Percentiles rank a stretch among this genome's conserved stretches.
Conservation (phyloP, 2,329 filamentous ascomycete genomes). For the Aureobasidium sp. region DNA sequence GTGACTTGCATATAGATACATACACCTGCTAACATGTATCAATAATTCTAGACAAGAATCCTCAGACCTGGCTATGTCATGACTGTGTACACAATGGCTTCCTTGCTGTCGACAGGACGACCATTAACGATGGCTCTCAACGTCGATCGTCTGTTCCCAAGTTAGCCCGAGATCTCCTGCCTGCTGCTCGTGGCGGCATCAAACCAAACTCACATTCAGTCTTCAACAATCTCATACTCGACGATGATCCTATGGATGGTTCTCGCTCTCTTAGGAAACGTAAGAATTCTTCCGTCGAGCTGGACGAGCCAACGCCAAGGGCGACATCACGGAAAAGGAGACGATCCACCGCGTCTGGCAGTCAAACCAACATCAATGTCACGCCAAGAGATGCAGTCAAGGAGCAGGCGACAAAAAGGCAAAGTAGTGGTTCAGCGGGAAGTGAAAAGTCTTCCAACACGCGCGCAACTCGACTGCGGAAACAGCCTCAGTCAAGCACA, state of each 20-base stretch:
- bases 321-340: conserved; percentile 33
- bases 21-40: conserved; percentile 15
- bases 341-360: conserved; percentile 27
- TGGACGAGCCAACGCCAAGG: conserved; percentile 35
- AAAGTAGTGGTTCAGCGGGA: conserved; percentile 17
- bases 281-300: conserved; percentile 67
- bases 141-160: conserved; percentile 56
- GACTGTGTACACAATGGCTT: conserved; percentile 46
- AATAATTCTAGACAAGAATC: conserved; percentile 34
- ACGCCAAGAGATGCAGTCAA: conserved; percentile 15
- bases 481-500: conserved; percentile 43
- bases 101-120: conserved; percentile 35
- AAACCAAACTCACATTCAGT: conserved; percentile 67
- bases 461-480: conserved; percentile 40
- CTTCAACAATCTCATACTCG: conserved; percentile 63
- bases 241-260: conserved; percentile 66
- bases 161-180: conserved; percentile 59
- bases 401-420: conserved; percentile 9
- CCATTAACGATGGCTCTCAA: conserved; percentile 33
- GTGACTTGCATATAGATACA: not conserved
- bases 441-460: conserved; percentile 22
- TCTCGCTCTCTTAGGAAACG: conserved; percentile 74
- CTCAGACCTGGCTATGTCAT: conserved; percentile 54
- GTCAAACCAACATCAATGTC: conserved; percentile 19
- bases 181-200: conserved; percentile 55